Base-by-base conservation (phyloP, 2,329 filamentous ascomycete species). In the Fusarium sp. region DNA sequence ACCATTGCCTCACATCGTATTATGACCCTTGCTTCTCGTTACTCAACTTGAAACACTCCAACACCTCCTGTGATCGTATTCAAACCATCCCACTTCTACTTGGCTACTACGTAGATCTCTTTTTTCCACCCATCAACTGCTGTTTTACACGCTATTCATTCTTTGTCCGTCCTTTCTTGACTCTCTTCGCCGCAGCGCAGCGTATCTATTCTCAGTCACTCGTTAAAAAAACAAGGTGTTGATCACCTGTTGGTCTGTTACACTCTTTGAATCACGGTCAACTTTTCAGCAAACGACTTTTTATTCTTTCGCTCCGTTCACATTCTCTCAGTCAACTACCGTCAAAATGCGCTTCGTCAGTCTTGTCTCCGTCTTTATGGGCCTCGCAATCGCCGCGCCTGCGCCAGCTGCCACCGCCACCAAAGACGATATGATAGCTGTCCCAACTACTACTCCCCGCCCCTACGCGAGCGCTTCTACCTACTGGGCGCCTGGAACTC, bases 31-130 rank as follows among this genome's bases (percentile, higher is more conserved):
- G 54, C 62, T 47, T 68, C 57, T 60, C 56, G 28, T 65, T 46
- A 67, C 59, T 74, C 62, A 55, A 73, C 64, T 60, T 73, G 71
- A 73, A 73, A 73, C 71, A 53, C 62, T 54, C 53, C 58, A 46
- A 63, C 65, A 57, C 65, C 56, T 69, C 57, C 46, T 52, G 33
- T 67, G 65, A 69, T 68, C 53, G 51, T 36, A 57, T 67, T 42
- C 38, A n/a, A 45, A 36, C 33, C 39, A 33, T 43, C 34, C 49
- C 52, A 49, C 57, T 57, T 54, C 9, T 49, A 24, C 43, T 52
- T 33, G 19, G 24, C 39, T 49, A 50, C 46, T 31, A 31, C 28
- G 28, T 31, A 31, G 28, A 31, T 31, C 28, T 52, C 33, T 43
- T 21, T 24, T 36, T 36, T 44, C 13, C n/a, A 28, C 28, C 36